Evolutionary conservation across 192 early-diverging fungal genomes (phyloP).

Genomic region (Coemansia sp.): DNA sequence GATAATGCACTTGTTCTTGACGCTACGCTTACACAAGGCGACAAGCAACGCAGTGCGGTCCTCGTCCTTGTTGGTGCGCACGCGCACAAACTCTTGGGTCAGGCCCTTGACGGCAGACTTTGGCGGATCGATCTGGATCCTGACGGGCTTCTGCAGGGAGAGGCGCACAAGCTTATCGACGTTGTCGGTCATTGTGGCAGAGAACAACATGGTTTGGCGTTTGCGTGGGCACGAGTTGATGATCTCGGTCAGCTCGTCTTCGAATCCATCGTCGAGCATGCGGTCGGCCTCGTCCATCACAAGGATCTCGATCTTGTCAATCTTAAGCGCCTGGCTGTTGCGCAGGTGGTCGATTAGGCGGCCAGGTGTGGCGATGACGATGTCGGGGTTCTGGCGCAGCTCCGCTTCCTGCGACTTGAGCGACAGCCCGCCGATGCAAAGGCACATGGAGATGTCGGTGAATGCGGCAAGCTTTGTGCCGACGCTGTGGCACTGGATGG

Average conservation of each 20-base stretch:
- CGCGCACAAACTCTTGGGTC: constrained; percentile 95
- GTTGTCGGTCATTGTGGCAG: constrained; percentile 99
- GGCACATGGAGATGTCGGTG: constrained; percentile 82
- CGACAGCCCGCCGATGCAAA: constrained; percentile 92
- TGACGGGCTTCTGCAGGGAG: constrained; percentile 86
- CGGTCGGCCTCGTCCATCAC: constrained; percentile 99
- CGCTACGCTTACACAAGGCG: constrained; percentile 81
- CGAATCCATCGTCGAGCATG: constrained; percentile 98
- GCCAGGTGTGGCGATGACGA: constrained; percentile 97
- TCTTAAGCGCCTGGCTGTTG: constrained; percentile 85
- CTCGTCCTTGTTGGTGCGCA: constrained; percentile 82
- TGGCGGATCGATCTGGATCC: constrained; percentile 84
- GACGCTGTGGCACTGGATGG: constrained; percentile 94
- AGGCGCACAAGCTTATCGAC: constrained; percentile 94
- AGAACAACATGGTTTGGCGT: constrained; percentile 98
- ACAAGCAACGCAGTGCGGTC: constrained; percentile 85
- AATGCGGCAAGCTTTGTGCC: constrained; percentile 83
- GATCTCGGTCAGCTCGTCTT: constrained; percentile 94
- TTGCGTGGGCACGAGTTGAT: constrained; percentile 82
- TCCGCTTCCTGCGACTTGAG: constrained; percentile 87
- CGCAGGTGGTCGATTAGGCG: constrained; percentile 96
- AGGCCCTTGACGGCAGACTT: constrained; percentile 79
- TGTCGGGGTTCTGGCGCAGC: constrained; percentile 82
- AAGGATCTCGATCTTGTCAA: constrained; percentile 92
- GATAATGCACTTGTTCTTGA: constrained; percentile 78